These are phyloP conservation scores for Psilocybe azurescens DNA, from an alignment of 768 basidiomycete genomes.

Conservation along the genomic window DNA sequence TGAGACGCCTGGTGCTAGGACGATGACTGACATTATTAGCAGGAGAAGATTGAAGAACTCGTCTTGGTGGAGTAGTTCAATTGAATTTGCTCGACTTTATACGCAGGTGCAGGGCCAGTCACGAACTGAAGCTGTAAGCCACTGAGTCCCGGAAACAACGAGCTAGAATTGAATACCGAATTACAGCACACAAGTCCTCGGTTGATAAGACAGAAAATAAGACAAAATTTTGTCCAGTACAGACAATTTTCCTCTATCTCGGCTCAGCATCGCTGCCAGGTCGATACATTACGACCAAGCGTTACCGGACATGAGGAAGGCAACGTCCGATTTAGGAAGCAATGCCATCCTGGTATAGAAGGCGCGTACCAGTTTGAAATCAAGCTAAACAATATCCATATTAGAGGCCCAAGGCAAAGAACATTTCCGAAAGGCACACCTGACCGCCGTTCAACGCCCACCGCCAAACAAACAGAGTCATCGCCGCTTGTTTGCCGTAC, in stretches of 20 bases:
- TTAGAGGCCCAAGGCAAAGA: neutral
- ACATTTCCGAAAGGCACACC: neutral
- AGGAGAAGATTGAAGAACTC: neutral
- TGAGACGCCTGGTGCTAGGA: neutral
- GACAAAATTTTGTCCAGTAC: neutral
- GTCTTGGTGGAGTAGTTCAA: neutral
- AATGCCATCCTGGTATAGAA: neutral
- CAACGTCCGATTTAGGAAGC: neutral
- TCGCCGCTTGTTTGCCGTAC: too few species aligned
- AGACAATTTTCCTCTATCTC: too few species aligned
- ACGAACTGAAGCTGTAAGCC: neutral
- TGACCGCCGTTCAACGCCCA: too few species aligned
- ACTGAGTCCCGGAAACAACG: neutral
- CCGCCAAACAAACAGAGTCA: too few species aligned
- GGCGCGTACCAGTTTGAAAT: neutral
- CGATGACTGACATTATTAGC: neutral
- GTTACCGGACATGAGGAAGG: neutral
- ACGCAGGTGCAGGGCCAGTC: neutral
- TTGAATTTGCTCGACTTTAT: neutral
- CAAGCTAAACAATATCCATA: neutral
- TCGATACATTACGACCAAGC: neutral
- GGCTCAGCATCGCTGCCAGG: neutral
- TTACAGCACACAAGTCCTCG: neutral
- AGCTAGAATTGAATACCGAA: neutral
- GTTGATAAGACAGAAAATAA: neutral